Conservation (phyloP, 306 rosid genomes). For the Lupinus albus region DNA sequence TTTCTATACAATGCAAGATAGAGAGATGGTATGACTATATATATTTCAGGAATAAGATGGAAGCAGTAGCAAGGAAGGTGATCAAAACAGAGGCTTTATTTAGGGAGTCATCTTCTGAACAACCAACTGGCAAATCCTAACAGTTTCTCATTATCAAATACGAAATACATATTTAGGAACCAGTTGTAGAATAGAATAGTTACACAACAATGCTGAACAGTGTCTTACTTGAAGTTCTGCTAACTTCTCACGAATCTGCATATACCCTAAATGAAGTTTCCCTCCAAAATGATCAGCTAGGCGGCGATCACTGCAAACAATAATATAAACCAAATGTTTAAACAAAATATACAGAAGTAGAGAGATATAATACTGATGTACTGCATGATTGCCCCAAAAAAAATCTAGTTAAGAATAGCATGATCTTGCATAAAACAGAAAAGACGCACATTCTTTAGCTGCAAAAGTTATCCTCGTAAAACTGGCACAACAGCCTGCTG, state of each 20-base stretch:
- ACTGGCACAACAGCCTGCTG: conserved; percentile 99
- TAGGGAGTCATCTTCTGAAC: conserved; percentile 26
- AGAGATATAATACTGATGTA: conserved; percentile 38
- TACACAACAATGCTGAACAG: conserved; percentile 30
- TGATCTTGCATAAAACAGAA: conserved; percentile 85
- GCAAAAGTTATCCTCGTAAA: conserved; percentile 99
- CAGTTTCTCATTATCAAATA: conserved; percentile 14
- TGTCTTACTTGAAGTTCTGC: conserved; percentile 84
- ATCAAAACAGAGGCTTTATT: conserved; percentile 15
- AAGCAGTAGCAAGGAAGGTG: conserved; percentile 26
- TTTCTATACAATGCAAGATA: not conserved
- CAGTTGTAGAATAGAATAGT: conserved; percentile 16
- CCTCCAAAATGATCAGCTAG: conserved; percentile 99
- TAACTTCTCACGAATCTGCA: conserved; percentile 97
- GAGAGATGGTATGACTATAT: not conserved
- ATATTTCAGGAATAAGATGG: conserved; percentile 13
- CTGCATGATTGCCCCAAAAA: conserved; percentile 54
- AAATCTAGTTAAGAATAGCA: conserved; percentile 71
- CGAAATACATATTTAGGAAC: not conserved
- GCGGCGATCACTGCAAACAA: conserved; percentile 90
- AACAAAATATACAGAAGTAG: conserved; percentile 36
- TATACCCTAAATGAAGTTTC: conserved; percentile 97
- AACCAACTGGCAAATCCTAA: conserved; percentile 25
- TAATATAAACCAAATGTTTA: conserved; percentile 46
- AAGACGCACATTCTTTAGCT: conserved; percentile 99